Conservation (phyloP, 495 filamentous ascomycete species). For the Jackrogersella multiformis region DNA sequence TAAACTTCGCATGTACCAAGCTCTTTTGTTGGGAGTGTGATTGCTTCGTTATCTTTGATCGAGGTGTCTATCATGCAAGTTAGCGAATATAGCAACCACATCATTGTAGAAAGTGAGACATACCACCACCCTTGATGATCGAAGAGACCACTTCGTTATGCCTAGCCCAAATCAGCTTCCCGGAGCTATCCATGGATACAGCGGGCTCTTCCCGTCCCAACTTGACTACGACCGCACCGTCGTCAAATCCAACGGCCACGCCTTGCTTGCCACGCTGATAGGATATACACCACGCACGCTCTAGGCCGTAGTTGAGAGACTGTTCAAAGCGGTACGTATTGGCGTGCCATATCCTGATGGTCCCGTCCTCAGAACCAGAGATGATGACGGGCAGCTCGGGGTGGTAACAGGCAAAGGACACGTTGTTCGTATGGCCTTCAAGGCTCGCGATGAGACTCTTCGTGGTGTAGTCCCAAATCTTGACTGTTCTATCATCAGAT, state of each 20-base stretch:
- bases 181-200: slow-evolving; percentile 94
- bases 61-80: slow-evolving; percentile 64
- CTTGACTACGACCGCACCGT: slow-evolving; percentile 96
- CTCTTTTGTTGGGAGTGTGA: slow-evolving; percentile 90
- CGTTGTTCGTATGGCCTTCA: slow-evolving; percentile 97
- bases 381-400: slow-evolving; percentile 97
- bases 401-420: slow-evolving; percentile 99
- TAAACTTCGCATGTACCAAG: slow-evolving; percentile 96
- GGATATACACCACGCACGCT: slow-evolving; percentile 96
- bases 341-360: slow-evolving; percentile 98
- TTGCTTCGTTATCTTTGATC: slow-evolving; percentile 86
- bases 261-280: slow-evolving; percentile 95
- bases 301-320: slow-evolving; percentile 91
- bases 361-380: slow-evolving; percentile 96
- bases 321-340: slow-evolving; percentile 88
- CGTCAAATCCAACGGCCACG: slow-evolving; percentile 95
- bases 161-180: slow-evolving; percentile 94
- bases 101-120: slow-evolving; percentile 30
- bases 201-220: slow-evolving; percentile 97
- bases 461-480: slow-evolving; percentile 99
- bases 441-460: slow-evolving; percentile 96
- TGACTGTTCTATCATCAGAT: slow-evolving; percentile 91
- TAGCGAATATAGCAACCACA: slow-evolving; percentile 3
- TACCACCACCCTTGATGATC: slow-evolving; percentile 88
- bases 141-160: slow-evolving; percentile 94